Base-by-base conservation (phyloP, 2,329 filamentous ascomycete genomes). In the Huntiella savannae region DNA sequence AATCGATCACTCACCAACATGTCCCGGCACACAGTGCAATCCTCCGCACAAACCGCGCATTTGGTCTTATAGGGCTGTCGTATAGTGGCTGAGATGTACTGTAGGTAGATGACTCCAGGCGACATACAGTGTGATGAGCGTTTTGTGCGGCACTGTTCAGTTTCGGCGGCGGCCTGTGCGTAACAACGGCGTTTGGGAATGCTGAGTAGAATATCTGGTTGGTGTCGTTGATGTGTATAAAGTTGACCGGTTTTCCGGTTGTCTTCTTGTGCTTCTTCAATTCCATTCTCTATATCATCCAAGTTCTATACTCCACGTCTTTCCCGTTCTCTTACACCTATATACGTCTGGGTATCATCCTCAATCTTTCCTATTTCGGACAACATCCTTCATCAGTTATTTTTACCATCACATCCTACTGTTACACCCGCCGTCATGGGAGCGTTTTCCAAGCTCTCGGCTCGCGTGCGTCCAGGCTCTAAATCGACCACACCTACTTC, bases 11-110 rank as follows among this genome's bases (percentile, higher is more conserved):
- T 28, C 22, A 28, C 22, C 22, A 28, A 28, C 22, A 28, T 28
- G 8, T 28, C 22, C 22, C 22, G 22, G 22, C 22, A 28, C 8
- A 28, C 22, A 28, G 22, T 28, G 22, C 22, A 28, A 47, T 47
- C 40, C 40, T 38, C 34, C 45, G 45, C 40, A 47, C 40, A 47
- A 47, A 43, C 16, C 10, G 11, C 39, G 17, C 45, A 47, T 22
- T 41, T 39, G 12, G 19, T 15, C 7, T 10, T 13, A 11, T 5
- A 45, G 34, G n/a, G 41, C 19, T 11, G 16, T 16, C 5, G 12
- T 36, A 36, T 36, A 35, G 40, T 34, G 13, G n/a, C 4, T 1
- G 10, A 7, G 12, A 15, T 32, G 22, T 22, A 10, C 22, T 28
- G 17, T 8, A 4, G 13, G 13, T 5, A 16, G 17, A 17, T 3